Evolutionary conservation across 805 yeast species (phyloP), one percentile per base, ranked within the genome.

Genomic region (Ogataea populi-albae): DNA sequence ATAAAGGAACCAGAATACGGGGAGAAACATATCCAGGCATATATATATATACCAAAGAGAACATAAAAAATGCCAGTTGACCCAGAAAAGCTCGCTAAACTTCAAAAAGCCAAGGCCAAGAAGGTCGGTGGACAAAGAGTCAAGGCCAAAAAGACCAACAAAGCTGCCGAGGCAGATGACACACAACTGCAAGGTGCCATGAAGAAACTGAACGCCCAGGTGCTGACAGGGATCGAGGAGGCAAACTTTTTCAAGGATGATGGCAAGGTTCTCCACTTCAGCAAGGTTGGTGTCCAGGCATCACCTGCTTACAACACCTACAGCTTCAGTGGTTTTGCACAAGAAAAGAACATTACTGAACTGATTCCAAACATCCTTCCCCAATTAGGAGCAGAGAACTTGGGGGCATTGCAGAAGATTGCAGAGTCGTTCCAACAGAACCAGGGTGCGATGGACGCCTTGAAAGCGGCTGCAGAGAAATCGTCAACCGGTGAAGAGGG

Each of bases 161-260:
- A 73, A 62, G 65, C 76, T 55, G 61, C 75, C 45, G 87, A 84
- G 68, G 87, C 80, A 57, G 95, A 88, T 61, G 96, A 89, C 71
- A 74, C 87, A 66, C 88, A 89, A 71, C 76, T 91, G 65, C 88
- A 86, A 71, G 85, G 81, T 55, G 79, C 91, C 59, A 74, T 91
- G 69, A 82, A 80, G 66, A 88, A 89, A 73, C 75, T 91, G 65
- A 82, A 85, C 68, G 94, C 89, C 50, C 86, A 83, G 68, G 83
- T 87, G 57, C 70, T 91, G 55, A 88, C 84, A 52, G 87, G 85
- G 59, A 81, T 91, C 58, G 95, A 87, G 65, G 97, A 91, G 75
- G 98, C 96, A 60, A 91, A 89, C 79, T 86, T 91, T 76, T 89
- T 93, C 85, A 84, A 76, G 68, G 96, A 87, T 49, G 96, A 91